Conservation (phyloP, 1,284 basidiomycete genomes). For the Mycena sp. region DNA sequence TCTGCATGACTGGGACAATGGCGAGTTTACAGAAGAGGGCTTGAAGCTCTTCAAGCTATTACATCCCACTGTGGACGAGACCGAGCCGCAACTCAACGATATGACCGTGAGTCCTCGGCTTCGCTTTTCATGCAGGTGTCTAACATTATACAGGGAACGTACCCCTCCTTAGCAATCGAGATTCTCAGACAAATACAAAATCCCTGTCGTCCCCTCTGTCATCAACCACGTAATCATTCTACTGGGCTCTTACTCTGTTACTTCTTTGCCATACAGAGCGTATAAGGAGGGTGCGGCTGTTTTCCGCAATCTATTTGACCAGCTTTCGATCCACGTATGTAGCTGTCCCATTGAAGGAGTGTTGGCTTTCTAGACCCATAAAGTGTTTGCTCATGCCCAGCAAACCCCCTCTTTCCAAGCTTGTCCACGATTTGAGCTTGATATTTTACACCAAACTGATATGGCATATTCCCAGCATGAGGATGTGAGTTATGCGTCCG, state of each 20-base stretch:
- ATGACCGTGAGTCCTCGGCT: neutral
- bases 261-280: constrained; percentile 8
- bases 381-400: no score
- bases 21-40: constrained; percentile 7
- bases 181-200: neutral
- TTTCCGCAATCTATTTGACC: no score
- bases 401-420: no score
- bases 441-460: no score
- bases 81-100: neutral
- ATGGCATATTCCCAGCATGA: no score
- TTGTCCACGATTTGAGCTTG: no score
- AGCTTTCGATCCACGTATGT: no score
- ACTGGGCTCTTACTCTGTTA: constrained; percentile 14
- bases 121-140: neutral
- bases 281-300: no score
- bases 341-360: no score
- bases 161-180: neutral
- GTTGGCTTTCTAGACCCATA: no score
- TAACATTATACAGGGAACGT: neutral
- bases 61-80: neutral
- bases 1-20: constrained; percentile 16
- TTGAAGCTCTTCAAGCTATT: neutral
- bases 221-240: constrained; percentile 2
- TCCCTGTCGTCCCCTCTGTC: neutral
- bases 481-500: neutral